Conservation (phyloP, 257 asterid genomes). For the Craterostigma plantagineum region DNA sequence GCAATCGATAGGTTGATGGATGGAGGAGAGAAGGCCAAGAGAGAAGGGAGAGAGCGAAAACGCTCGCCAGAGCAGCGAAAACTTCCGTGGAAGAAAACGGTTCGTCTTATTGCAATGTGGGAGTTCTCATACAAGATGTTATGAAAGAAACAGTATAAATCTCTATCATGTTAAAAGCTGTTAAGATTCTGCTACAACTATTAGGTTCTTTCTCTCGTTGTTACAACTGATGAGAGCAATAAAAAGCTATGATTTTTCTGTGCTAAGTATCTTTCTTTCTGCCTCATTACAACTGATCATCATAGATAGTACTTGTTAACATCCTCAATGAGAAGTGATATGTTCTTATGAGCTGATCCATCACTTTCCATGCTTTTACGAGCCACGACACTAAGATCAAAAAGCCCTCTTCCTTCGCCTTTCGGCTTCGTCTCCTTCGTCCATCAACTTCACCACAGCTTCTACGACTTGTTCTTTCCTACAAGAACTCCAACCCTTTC, state of each 20-base stretch:
- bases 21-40: slow-evolving; percentile 1
- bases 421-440: slow-evolving; percentile 3
- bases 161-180: too few relatives aligned
- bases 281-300: too few relatives aligned
- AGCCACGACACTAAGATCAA: background rate
- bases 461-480: background rate
- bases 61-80: background rate
- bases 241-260: too few relatives aligned
- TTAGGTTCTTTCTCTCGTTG: too few relatives aligned
- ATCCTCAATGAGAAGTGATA: too few relatives aligned
- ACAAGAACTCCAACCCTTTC: background rate
- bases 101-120: background rate
- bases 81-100: background rate
- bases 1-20: background rate
- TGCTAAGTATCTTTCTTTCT: too few relatives aligned
- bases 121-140: too few relatives aligned
- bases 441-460: slow-evolving; percentile 1
- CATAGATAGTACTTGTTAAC: too few relatives aligned
- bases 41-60: background rate
- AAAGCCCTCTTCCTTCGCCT: background rate
- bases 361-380: background rate
- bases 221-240: too few relatives aligned
- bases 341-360: background rate
- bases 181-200: too few relatives aligned
- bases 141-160: too few relatives aligned